These are phyloP conservation scores for Plantago elongata DNA, from an alignment of 257 asterid species.

Conservation along the genomic window DNA sequence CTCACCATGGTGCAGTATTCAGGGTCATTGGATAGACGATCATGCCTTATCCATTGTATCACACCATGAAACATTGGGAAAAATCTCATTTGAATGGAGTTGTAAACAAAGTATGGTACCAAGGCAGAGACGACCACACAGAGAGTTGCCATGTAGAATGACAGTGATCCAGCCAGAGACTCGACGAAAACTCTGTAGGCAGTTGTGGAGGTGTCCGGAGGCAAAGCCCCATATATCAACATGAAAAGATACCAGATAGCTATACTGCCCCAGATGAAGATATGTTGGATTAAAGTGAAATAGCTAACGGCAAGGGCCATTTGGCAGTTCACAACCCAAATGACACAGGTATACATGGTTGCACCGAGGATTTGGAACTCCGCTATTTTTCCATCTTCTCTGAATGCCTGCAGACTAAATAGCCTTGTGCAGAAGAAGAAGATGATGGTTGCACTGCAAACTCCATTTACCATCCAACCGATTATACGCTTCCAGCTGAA, in stretches of 20 bases:
- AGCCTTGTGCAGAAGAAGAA: constrained; percentile 65
- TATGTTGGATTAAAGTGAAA: constrained; percentile 79
- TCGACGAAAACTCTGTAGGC: constrained; percentile 73
- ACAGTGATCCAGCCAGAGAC: constrained; percentile 64
- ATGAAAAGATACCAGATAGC: constrained; percentile 81
- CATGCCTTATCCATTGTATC: constrained; percentile 19
- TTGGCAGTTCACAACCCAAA: constrained; percentile 93
- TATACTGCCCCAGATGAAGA: constrained; percentile 86
- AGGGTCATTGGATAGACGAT: constrained; percentile 62
- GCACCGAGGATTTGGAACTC: constrained; percentile 62
- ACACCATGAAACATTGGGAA: constrained; percentile 9
- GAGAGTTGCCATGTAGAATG: constrained; percentile 48
- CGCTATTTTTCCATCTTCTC: constrained; percentile 54
- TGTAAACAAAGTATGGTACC: constrained; percentile 53
- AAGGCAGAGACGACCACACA: constrained; percentile 27
- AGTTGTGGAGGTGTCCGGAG: constrained; percentile 41
- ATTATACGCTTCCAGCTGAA: constrained; percentile 88
- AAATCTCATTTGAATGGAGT: constrained; percentile 10
- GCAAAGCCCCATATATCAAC: constrained; percentile 57
- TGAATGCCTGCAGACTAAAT: constrained; percentile 57
- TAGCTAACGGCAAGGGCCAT: constrained; percentile 83
- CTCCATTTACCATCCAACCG: constrained; percentile 93
- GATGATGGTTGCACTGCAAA: constrained; percentile 56
- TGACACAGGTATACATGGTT: constrained; percentile 74
- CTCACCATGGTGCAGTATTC: constrained; percentile 66